These are phyloP conservation scores for Kluyveromyces sp. DNA, from an alignment of 1,139 yeast genomes.

Conservation along the genomic window DNA sequence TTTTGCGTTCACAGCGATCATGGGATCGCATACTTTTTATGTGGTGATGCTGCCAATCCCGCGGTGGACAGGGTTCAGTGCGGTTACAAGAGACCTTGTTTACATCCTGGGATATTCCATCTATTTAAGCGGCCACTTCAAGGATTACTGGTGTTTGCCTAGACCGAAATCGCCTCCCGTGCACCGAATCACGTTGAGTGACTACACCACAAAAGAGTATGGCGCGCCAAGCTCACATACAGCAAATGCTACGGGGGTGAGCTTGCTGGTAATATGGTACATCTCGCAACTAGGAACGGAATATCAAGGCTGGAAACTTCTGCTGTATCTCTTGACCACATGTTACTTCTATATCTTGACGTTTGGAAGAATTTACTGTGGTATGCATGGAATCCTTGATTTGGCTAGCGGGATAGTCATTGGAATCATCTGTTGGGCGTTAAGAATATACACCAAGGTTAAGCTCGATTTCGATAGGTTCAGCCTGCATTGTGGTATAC, in stretches of 20 bases:
- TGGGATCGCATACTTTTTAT: conserved; percentile 92
- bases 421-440: conserved; percentile 46
- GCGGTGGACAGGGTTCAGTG: conserved; percentile 70
- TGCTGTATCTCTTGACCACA: conserved; percentile 18
- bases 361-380: conserved; percentile 83
- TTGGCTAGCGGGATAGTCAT: conserved; percentile 56
- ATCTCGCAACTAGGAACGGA: conserved; percentile 11
- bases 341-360: conserved; percentile 62
- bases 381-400: conserved; percentile 94
- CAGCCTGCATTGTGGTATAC: conserved; percentile 21
- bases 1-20: conserved; percentile 82
- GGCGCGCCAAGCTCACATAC: conserved; percentile 94
- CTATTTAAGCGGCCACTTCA: conserved; percentile 65
- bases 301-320: neutral
- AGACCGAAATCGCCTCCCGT: conserved; percentile 91
- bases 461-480: conserved; percentile 24
- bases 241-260: conserved; percentile 84
- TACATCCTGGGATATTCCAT: conserved; percentile 77
- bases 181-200: conserved; percentile 80
- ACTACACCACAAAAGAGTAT: conserved; percentile 84
- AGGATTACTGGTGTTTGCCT: conserved; percentile 84
- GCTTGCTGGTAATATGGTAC: conserved; percentile 29
- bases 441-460: conserved; percentile 32
- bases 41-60: conserved; percentile 83
- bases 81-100: conserved; percentile 61